Evolutionary conservation across 305 asterid genomes (phyloP).

Genomic region (Fraxinus angustifolia): DNA sequence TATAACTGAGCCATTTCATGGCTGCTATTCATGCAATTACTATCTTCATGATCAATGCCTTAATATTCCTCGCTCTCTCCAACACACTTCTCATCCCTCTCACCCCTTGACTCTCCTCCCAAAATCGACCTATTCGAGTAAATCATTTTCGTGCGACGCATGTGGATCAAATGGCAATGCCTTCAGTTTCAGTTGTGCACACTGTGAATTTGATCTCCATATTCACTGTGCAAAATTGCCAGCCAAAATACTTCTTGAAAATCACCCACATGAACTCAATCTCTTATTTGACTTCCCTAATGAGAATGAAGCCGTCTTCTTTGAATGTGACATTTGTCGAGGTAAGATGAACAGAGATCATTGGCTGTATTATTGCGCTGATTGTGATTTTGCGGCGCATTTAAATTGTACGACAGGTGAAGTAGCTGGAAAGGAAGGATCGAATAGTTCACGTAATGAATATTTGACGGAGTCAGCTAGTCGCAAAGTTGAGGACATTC

Average conservation of each 20-base stretch:
- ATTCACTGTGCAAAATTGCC: not conserved
- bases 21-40: not conserved
- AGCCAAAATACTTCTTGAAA: not conserved
- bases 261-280: not conserved
- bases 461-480: not conserved
- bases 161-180: not conserved
- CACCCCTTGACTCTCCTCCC: constrained; percentile 16
- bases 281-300: not conserved
- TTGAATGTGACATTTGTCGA: not conserved
- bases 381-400: not conserved
- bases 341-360: not conserved
- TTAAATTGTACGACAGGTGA: not conserved
- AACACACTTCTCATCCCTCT: constrained; percentile 7
- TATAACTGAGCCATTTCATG: not conserved
- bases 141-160: not conserved
- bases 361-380: not conserved
- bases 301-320: not conserved
- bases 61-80: not conserved
- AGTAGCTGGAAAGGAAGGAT: not conserved
- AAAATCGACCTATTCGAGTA: not conserved
- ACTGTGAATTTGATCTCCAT: not conserved
- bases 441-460: not conserved
- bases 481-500: not conserved
- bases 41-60: constrained; percentile 9
- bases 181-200: not conserved